Evolutionary conservation across 2,329 filamentous ascomycete genomes (phyloP).

Genomic region (Fusarium neocosmosporiellum): DNA sequence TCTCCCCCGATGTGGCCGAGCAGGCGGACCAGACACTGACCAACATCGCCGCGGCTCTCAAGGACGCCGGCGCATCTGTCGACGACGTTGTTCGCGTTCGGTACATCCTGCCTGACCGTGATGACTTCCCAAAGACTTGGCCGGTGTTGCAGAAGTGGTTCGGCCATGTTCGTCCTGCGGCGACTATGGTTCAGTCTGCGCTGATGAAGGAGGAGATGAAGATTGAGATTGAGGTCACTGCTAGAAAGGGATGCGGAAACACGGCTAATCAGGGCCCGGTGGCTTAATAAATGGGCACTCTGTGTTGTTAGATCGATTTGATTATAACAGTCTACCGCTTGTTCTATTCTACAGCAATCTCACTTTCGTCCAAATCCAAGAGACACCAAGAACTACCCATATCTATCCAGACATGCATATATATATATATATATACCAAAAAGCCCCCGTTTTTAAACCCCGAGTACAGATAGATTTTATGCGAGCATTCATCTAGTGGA

Average conservation of each 20-base stretch:
- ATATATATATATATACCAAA: not conserved
- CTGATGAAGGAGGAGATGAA: conserved; percentile 63
- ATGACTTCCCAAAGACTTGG: conserved; percentile 62
- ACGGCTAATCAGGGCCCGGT: not conserved
- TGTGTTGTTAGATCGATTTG: not conserved
- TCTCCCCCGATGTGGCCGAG: conserved; percentile 57
- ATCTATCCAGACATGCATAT: not conserved
- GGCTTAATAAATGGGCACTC: not conserved
- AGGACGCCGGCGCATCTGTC: conserved; percentile 55
- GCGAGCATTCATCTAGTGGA: conserved; percentile 30
- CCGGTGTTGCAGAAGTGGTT: conserved; percentile 62
- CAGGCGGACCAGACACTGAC: conserved; percentile 62
- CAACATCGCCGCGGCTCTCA: conserved; percentile 60
- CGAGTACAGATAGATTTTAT: not conserved
- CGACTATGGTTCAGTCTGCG: conserved; percentile 63
- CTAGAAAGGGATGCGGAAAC: conserved; percentile 45
- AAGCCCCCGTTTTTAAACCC: not conserved
- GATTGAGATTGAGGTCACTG: conserved; percentile 58
- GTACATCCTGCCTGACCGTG: conserved; percentile 62
- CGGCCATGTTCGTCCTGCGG: conserved; percentile 61
- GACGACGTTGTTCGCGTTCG: conserved; percentile 62
- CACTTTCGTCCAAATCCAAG: not conserved
- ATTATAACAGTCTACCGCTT: not conserved
- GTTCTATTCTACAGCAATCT: not conserved
- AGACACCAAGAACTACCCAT: not conserved